phyloP scores from a whole-genome alignment of 139 green algal genomes.

The Monoraphidium neglectum region DNA sequence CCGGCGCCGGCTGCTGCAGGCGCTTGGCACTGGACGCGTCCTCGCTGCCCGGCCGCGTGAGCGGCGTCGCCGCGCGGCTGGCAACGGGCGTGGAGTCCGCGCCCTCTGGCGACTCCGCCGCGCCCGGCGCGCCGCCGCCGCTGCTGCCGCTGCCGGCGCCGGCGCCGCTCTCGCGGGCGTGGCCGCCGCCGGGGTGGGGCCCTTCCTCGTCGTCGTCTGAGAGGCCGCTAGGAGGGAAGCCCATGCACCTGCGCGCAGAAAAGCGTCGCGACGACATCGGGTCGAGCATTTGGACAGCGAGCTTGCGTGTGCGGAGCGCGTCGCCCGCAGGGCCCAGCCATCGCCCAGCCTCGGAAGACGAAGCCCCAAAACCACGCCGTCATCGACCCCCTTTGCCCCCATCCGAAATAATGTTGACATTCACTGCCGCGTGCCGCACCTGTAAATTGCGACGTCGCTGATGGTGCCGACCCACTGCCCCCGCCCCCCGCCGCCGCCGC shows the following conservation, averaged over 20 bases:
- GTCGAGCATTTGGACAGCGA: too few species aligned
- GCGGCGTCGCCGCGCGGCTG: not conserved
- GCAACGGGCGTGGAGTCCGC: not conserved
- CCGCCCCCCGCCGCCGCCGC: constrained; percentile 10
- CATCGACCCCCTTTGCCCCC: not conserved
- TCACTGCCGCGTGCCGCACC: constrained; percentile 21
- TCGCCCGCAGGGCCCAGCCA: too few species aligned
- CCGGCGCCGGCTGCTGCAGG: constrained; percentile 8
- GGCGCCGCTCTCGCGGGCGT: not conserved
- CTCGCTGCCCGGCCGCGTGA: not conserved
- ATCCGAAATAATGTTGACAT: not conserved
- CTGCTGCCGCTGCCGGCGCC: not conserved
- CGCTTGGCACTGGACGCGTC: not conserved
- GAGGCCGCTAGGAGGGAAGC: not conserved
- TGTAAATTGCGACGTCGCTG: constrained; percentile 40
- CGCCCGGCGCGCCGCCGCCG: not conserved
- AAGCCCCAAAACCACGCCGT: too few species aligned
- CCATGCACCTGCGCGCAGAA: not conserved
- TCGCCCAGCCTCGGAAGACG: too few species aligned
- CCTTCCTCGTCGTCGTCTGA: not conserved
- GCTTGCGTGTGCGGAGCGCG: too few species aligned
- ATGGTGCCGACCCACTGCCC: constrained; percentile 39
- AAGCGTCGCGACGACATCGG: not conserved
- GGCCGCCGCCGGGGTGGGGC: not conserved
- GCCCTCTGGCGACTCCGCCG: not conserved